These are phyloP conservation scores for Epichloe scottii DNA, from an alignment of 2,329 filamentous ascomycete genomes.

Conservation along the genomic window DNA sequence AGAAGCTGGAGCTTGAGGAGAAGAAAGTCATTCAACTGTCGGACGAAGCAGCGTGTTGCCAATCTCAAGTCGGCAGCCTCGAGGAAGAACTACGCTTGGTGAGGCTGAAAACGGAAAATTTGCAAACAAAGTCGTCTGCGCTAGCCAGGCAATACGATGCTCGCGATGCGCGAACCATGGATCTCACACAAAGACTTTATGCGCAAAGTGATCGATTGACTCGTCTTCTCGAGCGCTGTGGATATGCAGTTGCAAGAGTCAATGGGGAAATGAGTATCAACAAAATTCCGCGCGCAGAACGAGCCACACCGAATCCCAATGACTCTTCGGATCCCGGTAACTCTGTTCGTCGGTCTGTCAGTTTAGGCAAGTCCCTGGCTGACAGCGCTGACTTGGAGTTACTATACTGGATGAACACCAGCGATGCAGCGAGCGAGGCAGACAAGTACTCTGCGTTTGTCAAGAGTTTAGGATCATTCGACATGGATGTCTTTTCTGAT, in stretches of 20 bases:
- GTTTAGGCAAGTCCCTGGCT: conserved; percentile 39
- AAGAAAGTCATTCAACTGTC: conserved; percentile 53
- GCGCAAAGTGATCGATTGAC: conserved; percentile 74
- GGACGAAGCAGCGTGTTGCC: conserved; percentile 60
- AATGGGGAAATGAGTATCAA: conserved; percentile 63
- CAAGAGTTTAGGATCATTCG: conserved; percentile 61
- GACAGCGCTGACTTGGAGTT: conserved; percentile 58
- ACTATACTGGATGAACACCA: conserved; percentile 70
- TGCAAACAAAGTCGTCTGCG: conserved; percentile 38
- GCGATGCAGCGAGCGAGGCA: conserved; percentile 52
- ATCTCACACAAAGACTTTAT: conserved; percentile 73
- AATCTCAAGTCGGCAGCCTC: conserved; percentile 61
- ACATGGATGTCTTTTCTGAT: conserved; percentile 73
- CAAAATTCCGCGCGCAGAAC: conserved; percentile 51
- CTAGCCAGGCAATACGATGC: conserved; percentile 50
- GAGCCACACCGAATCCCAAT: conserved; percentile 40
- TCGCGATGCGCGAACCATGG: conserved; percentile 62
- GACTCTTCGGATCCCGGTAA: conserved; percentile 44
- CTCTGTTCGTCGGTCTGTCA: conserved; percentile 41
- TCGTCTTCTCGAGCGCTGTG: conserved; percentile 73
- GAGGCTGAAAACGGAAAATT: conserved; percentile 48
- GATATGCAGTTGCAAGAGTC: conserved; percentile 68
- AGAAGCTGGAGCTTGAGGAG: conserved; percentile 65
- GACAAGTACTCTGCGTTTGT: conserved; percentile 66
- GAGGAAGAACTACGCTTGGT: conserved; percentile 63